Base-by-base conservation (phyloP, 2,329 filamentous ascomycete genomes). In the Colletotrichum gigasporum region DNA sequence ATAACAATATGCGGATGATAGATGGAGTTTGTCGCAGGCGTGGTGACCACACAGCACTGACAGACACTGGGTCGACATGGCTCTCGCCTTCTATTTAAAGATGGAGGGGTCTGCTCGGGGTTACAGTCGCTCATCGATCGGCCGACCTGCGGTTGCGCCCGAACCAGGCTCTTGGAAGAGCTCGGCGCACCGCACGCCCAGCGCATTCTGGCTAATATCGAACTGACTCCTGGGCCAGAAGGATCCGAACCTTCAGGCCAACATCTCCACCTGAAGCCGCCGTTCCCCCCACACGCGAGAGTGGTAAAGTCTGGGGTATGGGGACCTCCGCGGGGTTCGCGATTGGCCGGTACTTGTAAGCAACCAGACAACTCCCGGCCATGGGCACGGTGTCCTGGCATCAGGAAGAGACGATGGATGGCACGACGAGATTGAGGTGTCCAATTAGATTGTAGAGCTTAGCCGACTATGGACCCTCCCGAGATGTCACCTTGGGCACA, bases 291-390 rank as follows among this genome's bases (percentile, higher is more conserved):
- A 26, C 11, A 16, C 7, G 3, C 32, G 32, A 37, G 3, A 16
- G 26, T n/a, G 18, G 54, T 10, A 20, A 18, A 56, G 22, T 56
- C 53, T 20, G 53, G 53, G 54, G 54, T 58, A 58, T 22, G 54
- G 54, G 24, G 54, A 18, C 5, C n/a, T 32, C 54, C 20, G 5
- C 6, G 32, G 11, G 20, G 16, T 12, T 30, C 22, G n/a, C 16
- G 2, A 50, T 56, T 50, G 54, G 34, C 34, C 42, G 24, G 5
- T 16, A 11, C 12, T 11, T 16, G 32, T 8, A n/a, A 39, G 12
- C 32, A 8, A 22, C 22, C 34, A 11, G 44, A n/a, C 32, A 56
- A 28, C 30, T 56, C 54, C 54, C 44, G 32, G 32, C 22, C 11
- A 22, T 4, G 24, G 14, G n/a, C 41, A 30, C 16, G 41, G n/a